Base-by-base conservation (phyloP, 768 basidiomycete genomes). In the Tulasnella sp. region DNA sequence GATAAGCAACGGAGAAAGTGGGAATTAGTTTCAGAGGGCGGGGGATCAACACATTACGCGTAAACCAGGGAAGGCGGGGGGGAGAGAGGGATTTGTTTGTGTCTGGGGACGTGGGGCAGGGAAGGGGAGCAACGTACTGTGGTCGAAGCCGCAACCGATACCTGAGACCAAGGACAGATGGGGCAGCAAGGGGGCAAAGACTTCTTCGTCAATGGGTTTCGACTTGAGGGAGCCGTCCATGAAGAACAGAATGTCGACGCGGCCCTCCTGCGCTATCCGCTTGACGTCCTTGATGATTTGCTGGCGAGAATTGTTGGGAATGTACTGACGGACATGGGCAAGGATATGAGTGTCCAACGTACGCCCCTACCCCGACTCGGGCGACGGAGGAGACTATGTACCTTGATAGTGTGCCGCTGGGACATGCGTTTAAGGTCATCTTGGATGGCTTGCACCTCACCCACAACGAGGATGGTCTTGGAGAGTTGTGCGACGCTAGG, bases 121-220 rank as follows among this genome's bases (percentile, higher is more conserved):
- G 46, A 44, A 16, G 52, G 16, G 27, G 36, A 75, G 52, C 58
- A 52, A 40, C 81, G 38, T 38, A 82, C 81, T 81, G 76, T 82
- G 81, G 73, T 85, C 85, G 77, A 84, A 85, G 31, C 85, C 85
- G 4, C 84, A 84, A 31, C 84, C 85, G 71, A 82, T 81, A 31
- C 80, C 80, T 27, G 81, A 77, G 77, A 83, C 80, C 74, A 83
- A 77, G 40, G 74, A 40, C 36, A 82, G 80, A 9, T 73, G 71
- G 31, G 82, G 79, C 10, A 80, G 56, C 21, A 82, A 72, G 10
- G 72, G 77, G n/a, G 16, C 38, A 21, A 81, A 38, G 36, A 82
- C 48, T 31, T 81, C 80, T 72, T 82, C 77, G 79, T 82, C 77
- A 21, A 82, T 36, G 19, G 80, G 82, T 44, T 74, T 39, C 36